Conservation (phyloP, 306 rosid genomes). For the Prunus mira region DNA sequence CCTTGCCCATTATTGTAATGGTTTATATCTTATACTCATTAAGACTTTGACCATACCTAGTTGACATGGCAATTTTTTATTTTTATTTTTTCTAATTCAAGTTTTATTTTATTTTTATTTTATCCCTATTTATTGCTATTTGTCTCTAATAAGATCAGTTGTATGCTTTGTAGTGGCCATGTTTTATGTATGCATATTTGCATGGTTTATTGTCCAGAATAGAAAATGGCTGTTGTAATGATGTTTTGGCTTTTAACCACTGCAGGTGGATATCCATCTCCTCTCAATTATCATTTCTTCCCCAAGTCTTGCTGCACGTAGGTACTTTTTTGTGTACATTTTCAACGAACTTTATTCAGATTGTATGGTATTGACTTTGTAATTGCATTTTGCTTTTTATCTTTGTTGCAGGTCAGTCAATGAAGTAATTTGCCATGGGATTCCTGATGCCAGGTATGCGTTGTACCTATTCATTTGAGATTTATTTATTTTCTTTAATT, state of each 20-base stretch:
- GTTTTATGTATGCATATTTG: background rate
- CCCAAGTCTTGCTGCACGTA: constrained; percentile 99
- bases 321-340: constrained; percentile 51
- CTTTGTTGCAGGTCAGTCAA: constrained; percentile 76
- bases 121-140: background rate
- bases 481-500: background rate
- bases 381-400: constrained; percentile 9
- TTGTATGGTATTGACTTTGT: constrained; percentile 19
- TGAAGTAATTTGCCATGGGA: constrained; percentile 98
- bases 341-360: background rate
- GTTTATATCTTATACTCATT: background rate
- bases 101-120: background rate
- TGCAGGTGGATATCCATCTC: constrained; percentile 95
- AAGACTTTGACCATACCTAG: background rate
- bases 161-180: background rate
- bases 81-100: background rate
- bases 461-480: background rate
- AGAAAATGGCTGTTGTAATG: constrained; percentile 1
- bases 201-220: constrained; percentile 3
- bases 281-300: constrained; percentile 87
- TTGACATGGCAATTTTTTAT: background rate
- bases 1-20: background rate
- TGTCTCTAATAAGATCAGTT: background rate
- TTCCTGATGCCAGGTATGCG: constrained; percentile 91
- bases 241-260: constrained; percentile 14